phyloP scores from a whole-genome alignment of 495 filamentous ascomycete species.

The Cercophora newfieldiana region DNA sequence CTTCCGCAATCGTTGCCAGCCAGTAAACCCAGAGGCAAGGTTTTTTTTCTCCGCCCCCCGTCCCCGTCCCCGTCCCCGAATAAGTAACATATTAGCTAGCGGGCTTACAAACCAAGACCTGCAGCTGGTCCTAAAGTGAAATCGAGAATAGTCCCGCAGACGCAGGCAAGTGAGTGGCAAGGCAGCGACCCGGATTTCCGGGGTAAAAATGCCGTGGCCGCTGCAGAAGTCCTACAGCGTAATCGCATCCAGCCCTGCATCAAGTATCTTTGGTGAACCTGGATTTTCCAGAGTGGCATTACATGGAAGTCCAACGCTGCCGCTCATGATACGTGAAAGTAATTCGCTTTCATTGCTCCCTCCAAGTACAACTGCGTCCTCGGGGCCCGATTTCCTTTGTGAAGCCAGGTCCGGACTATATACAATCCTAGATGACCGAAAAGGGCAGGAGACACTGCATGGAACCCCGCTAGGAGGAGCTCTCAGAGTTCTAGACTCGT shows the following conservation, averaged over 20 bases:
- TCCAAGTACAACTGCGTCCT: neutral
- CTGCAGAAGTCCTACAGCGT: neutral
- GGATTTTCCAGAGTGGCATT: too few relatives aligned
- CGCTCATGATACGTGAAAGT: neutral
- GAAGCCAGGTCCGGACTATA: neutral
- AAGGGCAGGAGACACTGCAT: neutral
- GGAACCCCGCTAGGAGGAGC: neutral
- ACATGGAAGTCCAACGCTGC: neutral
- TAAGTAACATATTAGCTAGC: neutral
- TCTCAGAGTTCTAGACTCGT: neutral
- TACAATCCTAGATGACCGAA: neutral
- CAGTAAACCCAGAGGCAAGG: neutral
- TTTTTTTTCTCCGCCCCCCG: neutral
- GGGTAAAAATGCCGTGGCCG: neutral
- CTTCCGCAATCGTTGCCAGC: neutral
- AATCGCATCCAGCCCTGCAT: neutral
- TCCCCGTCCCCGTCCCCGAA: neutral
- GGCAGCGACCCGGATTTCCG: conserved; percentile 4
- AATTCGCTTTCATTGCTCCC: neutral
- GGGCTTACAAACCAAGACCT: conserved; percentile 11
- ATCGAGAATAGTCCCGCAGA: neutral
- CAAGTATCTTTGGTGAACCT: neutral
- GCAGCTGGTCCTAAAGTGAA: neutral
- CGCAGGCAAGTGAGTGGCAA: neutral
- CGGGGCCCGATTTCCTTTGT: neutral